Percentiles rank a stretch among this genome's conserved stretches.
These are phyloP conservation scores for Smithsoniella earleae DNA, from an alignment of 163 green algal species.

Conservation along the genomic window DNA sequence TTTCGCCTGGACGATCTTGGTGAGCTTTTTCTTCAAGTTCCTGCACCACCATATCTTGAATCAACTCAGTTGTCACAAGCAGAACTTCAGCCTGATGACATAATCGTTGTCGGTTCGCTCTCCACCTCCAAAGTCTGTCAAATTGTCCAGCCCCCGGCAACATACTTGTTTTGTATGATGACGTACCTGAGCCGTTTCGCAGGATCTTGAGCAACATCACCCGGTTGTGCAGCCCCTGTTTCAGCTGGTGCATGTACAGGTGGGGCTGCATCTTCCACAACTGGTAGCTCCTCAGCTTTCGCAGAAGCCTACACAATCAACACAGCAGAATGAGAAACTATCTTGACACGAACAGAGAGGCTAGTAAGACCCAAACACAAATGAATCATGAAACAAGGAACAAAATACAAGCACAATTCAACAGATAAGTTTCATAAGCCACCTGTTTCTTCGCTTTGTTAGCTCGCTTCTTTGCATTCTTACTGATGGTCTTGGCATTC, in stretches of 20 bases:
- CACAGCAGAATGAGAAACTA: too few species aligned
- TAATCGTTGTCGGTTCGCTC: neutral
- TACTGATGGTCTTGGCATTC: neutral
- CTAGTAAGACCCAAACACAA: too few species aligned
- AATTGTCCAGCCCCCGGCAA: too few species aligned
- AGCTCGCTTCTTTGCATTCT: constrained; percentile 20
- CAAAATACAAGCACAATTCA: too few species aligned
- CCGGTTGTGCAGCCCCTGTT: neutral
- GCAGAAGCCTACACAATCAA: neutral
- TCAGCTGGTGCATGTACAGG: neutral
- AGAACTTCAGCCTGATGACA: neutral
- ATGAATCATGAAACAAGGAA: too few species aligned
- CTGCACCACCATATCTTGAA: neutral
- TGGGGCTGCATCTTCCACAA: neutral
- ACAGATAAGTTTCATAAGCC: too few species aligned
- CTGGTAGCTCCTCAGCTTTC: neutral
- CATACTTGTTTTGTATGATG: too few species aligned
- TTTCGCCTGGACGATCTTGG: constrained; percentile 10
- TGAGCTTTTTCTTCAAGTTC: constrained; percentile 15
- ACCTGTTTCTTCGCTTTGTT: constrained; percentile 14
- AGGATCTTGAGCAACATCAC: neutral
- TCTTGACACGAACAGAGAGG: too few species aligned
- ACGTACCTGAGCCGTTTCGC: constrained; percentile 24
- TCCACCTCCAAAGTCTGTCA: neutral
- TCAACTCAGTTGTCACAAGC: neutral